Evolutionary conservation across 495 filamentous ascomycete species (phyloP).

Genomic region (Parmelia sp.): DNA sequence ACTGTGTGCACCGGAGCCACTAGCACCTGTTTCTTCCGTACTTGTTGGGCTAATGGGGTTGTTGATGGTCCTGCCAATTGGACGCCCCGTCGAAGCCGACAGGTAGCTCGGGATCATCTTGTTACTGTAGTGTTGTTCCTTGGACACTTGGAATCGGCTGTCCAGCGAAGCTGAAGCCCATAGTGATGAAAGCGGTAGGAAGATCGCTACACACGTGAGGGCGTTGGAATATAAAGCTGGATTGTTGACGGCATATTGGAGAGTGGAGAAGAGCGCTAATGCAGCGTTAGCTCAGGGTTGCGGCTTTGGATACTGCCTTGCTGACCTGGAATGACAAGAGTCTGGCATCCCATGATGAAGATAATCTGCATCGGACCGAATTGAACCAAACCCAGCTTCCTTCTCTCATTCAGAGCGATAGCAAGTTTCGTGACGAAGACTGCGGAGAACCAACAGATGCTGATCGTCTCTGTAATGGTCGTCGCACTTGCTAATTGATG

Average conservation of each 20-base stretch:
- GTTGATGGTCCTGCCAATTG: slow-evolving; percentile 15
- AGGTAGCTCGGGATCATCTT: slow-evolving; percentile 13
- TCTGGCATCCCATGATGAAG: slow-evolving; percentile 70
- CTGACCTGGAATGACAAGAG: slow-evolving; percentile 73
- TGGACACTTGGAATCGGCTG: slow-evolving; percentile 10
- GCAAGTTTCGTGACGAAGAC: slow-evolving; percentile 68
- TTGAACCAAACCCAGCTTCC: slow-evolving; percentile 48
- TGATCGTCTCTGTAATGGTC: slow-evolving; percentile 52
- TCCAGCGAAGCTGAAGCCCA: slow-evolving; percentile 49
- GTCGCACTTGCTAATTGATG: slow-evolving; percentile 47
- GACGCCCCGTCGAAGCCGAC: slow-evolving; percentile 14
- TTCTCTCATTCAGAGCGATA: slow-evolving; percentile 52
- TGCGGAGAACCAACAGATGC: slow-evolving; percentile 68
- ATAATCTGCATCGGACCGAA: slow-evolving; percentile 66
- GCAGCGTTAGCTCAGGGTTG: slow-evolving; percentile 20
- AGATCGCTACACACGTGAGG: slow-evolving; percentile 62
- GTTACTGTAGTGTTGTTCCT: slow-evolving; percentile 9
- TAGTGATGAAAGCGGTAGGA: slow-evolving; percentile 73
- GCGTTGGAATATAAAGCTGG: slow-evolving; percentile 55
- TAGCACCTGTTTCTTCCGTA: slow-evolving; percentile 13
- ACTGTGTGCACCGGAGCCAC: slow-evolving; percentile 3
- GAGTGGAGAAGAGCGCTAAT: slow-evolving; percentile 47
- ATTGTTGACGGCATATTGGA: slow-evolving; percentile 52
- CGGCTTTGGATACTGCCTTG: slow-evolving; percentile 13
- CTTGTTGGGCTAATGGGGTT: slow-evolving; percentile 22